A percentile compares a stretch with the other conserved stretches of the same genome.
Conservation (phyloP, 352 stramenopile species). For the Phytophthora cryptogea region DNA sequence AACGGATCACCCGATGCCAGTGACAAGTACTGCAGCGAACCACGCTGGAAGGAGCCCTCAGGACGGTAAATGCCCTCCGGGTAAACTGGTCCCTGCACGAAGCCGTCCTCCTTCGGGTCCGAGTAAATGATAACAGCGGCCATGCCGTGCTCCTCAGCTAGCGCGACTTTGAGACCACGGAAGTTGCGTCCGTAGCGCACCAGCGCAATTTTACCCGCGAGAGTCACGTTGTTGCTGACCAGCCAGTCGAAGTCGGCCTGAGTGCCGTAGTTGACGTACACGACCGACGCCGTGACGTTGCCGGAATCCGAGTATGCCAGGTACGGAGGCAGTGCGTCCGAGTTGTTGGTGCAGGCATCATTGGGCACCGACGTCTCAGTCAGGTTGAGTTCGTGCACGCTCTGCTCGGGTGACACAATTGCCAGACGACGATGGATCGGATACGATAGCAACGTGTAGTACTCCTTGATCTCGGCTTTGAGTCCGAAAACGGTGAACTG, state of each 20-base stretch:
- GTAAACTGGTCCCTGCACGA: conserved; percentile 59
- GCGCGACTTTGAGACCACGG: conserved; percentile 69
- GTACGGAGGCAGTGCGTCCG: conserved; percentile 52
- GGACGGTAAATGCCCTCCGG: conserved; percentile 79
- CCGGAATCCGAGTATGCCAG: conserved; percentile 77
- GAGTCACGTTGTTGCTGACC: conserved; percentile 46
- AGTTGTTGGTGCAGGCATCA: conserved; percentile 57
- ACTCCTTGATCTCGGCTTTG: conserved; percentile 54
- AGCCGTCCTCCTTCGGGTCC: conserved; percentile 87
- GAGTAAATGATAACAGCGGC: conserved; percentile 85
- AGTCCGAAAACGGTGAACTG: conserved; percentile 13
- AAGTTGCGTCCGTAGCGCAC: conserved; percentile 70
- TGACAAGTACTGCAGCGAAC: conserved; percentile 74
- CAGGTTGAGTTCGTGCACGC: conserved; percentile 47
- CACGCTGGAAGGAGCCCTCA: conserved; percentile 73
- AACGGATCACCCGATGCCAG: conserved; percentile 68
- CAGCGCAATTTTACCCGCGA: conserved; percentile 75
- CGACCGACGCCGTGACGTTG: conserved; percentile 57
- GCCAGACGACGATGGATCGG: conserved; percentile 43
- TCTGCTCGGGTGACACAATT: conserved; percentile 31
- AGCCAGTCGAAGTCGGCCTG: conserved; percentile 78
- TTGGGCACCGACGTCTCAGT: conserved; percentile 56
- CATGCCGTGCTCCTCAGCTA: conserved; percentile 70
- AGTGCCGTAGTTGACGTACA: conserved; percentile 87
- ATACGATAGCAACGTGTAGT: conserved; percentile 66